Percentiles rank a stretch among this genome's conserved stretches.
phyloP scores from a whole-genome alignment of 495 filamentous ascomycete species.

The Annulohypoxylon bovei region DNA sequence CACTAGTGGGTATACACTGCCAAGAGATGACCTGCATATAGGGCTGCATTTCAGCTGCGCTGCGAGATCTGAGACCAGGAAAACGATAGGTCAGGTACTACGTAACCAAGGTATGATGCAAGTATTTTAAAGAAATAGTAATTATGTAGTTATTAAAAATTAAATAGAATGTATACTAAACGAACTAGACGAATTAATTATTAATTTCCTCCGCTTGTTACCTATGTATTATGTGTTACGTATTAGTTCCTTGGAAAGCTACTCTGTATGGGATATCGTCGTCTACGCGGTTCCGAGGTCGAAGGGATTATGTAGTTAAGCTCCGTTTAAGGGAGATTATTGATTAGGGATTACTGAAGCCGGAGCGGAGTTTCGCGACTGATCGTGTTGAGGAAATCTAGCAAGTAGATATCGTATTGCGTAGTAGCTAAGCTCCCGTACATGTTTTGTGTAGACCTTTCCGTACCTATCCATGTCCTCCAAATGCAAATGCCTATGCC shows the following conservation, averaged over 20 bases:
- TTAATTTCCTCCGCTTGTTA: neutral
- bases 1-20: neutral
- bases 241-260: neutral
- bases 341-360: neutral
- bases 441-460: constrained; percentile 2
- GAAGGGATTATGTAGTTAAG: neutral
- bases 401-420: neutral
- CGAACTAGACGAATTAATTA: neutral
- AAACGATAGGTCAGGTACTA: neutral
- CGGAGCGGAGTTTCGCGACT: neutral
- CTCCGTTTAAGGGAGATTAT: neutral
- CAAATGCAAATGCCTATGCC: neutral
- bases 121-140: too few relatives aligned
- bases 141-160: neutral
- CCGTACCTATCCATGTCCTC: neutral
- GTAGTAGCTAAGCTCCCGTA: neutral
- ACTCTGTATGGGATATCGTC: neutral
- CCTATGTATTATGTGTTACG: neutral
- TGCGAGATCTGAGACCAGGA: neutral
- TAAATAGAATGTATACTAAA: neutral
- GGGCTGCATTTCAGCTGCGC: constrained; percentile 19
- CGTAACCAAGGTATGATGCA: too few relatives aligned
- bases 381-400: neutral
- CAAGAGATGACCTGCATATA: constrained; percentile 35
- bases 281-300: neutral